Base-by-base conservation (phyloP, 2,329 filamentous ascomycete species). In the Aspergillus oerlinghausenensis region DNA sequence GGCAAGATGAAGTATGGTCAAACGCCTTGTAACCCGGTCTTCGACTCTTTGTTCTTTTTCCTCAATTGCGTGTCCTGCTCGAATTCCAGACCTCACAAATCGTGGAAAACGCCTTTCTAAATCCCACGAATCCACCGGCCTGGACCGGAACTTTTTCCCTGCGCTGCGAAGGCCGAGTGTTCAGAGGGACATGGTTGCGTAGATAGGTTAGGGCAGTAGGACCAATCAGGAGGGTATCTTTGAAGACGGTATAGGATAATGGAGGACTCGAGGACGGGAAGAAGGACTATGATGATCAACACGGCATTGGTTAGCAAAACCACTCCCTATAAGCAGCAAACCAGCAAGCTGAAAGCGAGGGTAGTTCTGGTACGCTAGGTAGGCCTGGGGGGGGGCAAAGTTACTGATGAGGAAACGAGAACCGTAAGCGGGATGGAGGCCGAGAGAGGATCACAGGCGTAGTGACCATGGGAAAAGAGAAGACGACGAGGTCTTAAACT, bases 131-230 rank as follows among this genome's bases (percentile, higher is more conserved):
- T 60, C 60, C 56, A 64, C 65, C 56, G 60, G 62, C 57, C 55
- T 63, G 55, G 58, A 63, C 52, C 58, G 52, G 59, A 32, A 57
- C 58, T 56, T 61, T 59, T 60, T 60, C 43, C 43, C 43, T 47
- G 43, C 21, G 55, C 53, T 55, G 50, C 51, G 52, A 55, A 55
- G 58, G 55, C 52, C 52, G 59, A 47, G 45, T 28, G 49, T 54
- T 64, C 67, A 72, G 51, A 71, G 65, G 59, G 65, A 62, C 70
- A 72, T 71, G 66, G 52, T 64, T 62, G 64, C 35, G 47, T 47
- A 29, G 52, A 57, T 55, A 32, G 51, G 32, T 19, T 28, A 43
- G n/a, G 51, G 49, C 19, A 45, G 48, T 38, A n/a, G 57, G 47
- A 50, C 48, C 45, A 50, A 54, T 55, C 54, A 42, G 52, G 55